Conservation (phyloP, 2,329 filamentous ascomycete species). For the Penicillium psychrosexuale region DNA sequence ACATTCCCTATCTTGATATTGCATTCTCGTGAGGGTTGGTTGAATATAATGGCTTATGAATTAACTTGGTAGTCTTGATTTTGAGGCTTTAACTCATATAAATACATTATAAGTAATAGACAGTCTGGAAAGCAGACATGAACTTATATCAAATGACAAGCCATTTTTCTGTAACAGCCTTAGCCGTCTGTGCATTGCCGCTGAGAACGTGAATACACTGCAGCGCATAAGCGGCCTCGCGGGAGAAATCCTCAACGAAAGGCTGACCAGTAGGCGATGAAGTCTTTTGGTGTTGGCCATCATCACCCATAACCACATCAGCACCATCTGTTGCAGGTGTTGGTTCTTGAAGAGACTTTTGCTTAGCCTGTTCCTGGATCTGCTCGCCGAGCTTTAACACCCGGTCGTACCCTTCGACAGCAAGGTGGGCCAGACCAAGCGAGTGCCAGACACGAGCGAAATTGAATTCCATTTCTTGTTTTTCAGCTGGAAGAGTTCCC, state of each 20-base stretch:
- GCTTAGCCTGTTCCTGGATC: constrained; percentile 38
- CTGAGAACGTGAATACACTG: constrained; percentile 64
- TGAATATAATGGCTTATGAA: neutral
- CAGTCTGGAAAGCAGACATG: neutral
- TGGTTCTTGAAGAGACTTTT: constrained; percentile 11
- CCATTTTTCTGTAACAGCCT: constrained; percentile 59
- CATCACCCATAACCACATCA: constrained; percentile 26
- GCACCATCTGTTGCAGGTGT: constrained; percentile 45
- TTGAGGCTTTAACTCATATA: neutral
- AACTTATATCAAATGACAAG: constrained; percentile 47
- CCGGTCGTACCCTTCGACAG: constrained; percentile 67
- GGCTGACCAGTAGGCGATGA: constrained; percentile 7
- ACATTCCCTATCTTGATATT: neutral
- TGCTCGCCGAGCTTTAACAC: constrained; percentile 52
- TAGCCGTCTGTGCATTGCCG: constrained; percentile 62
- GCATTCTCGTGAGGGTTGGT: neutral
- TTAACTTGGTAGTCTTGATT: neutral
- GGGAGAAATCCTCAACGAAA: constrained; percentile 57
- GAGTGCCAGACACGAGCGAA: constrained; percentile 72
- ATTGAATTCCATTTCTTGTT: constrained; percentile 80
- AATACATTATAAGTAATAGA: neutral
- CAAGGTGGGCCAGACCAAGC: constrained; percentile 69
- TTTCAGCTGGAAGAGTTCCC: constrained; percentile 44
- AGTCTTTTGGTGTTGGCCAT: constrained; percentile 3
- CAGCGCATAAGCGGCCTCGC: constrained; percentile 72